A percentile compares a stretch with the other conserved stretches of the same genome.
Conservation (phyloP, 2,329 filamentous ascomycete species). For the Cladosporium halotolerans region DNA sequence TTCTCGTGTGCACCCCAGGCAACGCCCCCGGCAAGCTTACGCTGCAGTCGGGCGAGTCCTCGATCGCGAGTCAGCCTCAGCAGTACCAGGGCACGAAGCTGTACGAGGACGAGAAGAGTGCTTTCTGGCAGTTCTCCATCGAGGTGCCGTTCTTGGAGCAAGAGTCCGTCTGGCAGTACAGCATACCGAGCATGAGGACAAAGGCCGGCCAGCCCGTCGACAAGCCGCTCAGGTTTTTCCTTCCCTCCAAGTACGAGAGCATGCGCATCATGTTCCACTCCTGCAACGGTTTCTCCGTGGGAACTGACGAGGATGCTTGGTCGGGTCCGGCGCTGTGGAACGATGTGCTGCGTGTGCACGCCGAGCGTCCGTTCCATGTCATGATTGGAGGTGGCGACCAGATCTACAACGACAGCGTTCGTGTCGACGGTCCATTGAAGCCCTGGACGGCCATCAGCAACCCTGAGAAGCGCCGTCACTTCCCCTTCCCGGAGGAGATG, state of each 20-base stretch:
- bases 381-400: conserved; percentile 91
- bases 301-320: conserved; percentile 58
- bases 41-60: conserved; percentile 39
- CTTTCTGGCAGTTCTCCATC: conserved; percentile 55
- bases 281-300: conserved; percentile 63
- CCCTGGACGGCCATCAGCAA: conserved; percentile 56
- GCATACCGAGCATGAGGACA: conserved; percentile 56
- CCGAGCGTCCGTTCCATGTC: conserved; percentile 55
- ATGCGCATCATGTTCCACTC: conserved; percentile 67
- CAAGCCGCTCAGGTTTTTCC: conserved; percentile 46
- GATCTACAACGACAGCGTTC: conserved; percentile 70
- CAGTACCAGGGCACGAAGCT: conserved; percentile 45
- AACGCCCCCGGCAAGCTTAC: conserved; percentile 56
- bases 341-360: conserved; percentile 56
- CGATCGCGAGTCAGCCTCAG: conserved; percentile 22
- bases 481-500: conserved; percentile 60
- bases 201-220: conserved; percentile 19
- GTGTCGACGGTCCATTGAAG: conserved; percentile 74
- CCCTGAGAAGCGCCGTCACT: conserved; percentile 54
- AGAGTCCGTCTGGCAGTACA: conserved; percentile 76
- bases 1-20: conserved; percentile 73
- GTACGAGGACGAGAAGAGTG: conserved; percentile 53
- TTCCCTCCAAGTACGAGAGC: conserved; percentile 55
- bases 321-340: conserved; percentile 56
- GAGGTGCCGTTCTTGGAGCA: conserved; percentile 61